A percentile compares a stretch with the other conserved stretches of the same genome.
Conservation (phyloP, 192 early-diverging fungal species). For the Pilobolus umbonatus region DNA sequence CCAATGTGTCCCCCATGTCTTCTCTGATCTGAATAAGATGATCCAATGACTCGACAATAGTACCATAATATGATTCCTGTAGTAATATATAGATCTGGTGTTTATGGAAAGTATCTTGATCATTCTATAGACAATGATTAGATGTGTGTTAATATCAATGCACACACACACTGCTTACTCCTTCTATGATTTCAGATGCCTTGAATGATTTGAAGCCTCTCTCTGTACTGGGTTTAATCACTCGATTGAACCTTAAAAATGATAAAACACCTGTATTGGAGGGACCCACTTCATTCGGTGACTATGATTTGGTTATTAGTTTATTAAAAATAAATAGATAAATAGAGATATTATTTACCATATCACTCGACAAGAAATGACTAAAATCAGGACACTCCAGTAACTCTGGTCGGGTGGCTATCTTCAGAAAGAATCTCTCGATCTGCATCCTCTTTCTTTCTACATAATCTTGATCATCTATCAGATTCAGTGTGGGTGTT, state of each 20-base stretch:
- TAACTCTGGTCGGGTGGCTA: constrained; percentile 36
- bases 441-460: constrained; percentile 49
- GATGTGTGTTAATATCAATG: not conserved
- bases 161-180: constrained; percentile 21
- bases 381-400: constrained; percentile 31
- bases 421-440: constrained; percentile 38
- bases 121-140: constrained; percentile 6
- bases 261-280: constrained; percentile 35
- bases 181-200: constrained; percentile 43
- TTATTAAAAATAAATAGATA: not conserved
- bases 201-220: constrained; percentile 41
- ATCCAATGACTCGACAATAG: constrained; percentile 12
- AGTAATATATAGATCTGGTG: constrained; percentile 29
- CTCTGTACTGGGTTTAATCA: constrained; percentile 40
- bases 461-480: constrained; percentile 51
- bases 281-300: constrained; percentile 41
- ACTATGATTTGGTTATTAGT: constrained; percentile 20
- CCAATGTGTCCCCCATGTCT: constrained; percentile 33
- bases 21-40: constrained; percentile 18
- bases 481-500: constrained; percentile 30
- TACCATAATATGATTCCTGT: constrained; percentile 22
- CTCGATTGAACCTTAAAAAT: constrained; percentile 43
- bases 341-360: constrained; percentile 37
- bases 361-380: constrained; percentile 51
- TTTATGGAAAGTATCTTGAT: constrained; percentile 23